These are phyloP conservation scores for Colletotrichum godetiae DNA, from an alignment of 2,329 filamentous ascomycete species.

Conservation along the genomic window DNA sequence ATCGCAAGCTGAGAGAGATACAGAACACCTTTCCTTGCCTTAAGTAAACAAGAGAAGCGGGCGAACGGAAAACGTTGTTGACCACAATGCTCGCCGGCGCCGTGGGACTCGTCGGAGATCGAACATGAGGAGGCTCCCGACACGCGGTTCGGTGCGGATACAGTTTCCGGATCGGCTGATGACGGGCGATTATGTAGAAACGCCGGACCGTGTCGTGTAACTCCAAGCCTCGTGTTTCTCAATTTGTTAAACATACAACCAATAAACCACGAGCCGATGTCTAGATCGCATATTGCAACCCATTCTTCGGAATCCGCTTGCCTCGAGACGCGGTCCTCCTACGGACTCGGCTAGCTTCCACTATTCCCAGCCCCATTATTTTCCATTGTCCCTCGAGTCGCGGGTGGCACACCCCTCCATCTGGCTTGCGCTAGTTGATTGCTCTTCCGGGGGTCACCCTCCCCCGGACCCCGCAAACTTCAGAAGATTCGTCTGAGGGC, in stretches of 20 bases:
- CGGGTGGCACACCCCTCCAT: neutral
- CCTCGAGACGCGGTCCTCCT: constrained; percentile 13
- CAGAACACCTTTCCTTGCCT: neutral
- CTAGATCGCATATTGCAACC: too few species aligned
- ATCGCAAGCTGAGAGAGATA: neutral
- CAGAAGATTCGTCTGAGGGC: constrained; percentile 15
- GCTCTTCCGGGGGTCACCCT: neutral
- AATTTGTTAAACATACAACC: neutral
- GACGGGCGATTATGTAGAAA: neutral
- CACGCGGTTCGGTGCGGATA: neutral
- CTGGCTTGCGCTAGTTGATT: neutral
- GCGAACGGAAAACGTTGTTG: neutral
- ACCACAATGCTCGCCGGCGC: neutral
- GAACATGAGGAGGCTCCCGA: neutral
- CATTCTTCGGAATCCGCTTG: too few species aligned
- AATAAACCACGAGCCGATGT: neutral
- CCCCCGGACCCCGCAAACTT: constrained; percentile 29
- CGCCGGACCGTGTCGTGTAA: neutral
- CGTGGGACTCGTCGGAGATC: neutral
- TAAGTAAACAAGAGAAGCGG: neutral
- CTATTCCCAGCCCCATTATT: neutral
- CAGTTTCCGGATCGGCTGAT: neutral
- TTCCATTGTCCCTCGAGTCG: neutral
- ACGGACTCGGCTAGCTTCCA: neutral
- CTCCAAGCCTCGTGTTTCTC: neutral